A percentile compares a stretch with the other conserved stretches of the same genome.
phyloP scores from a whole-genome alignment of 345 rosid genomes.

The Abelmoschus esculentus region DNA sequence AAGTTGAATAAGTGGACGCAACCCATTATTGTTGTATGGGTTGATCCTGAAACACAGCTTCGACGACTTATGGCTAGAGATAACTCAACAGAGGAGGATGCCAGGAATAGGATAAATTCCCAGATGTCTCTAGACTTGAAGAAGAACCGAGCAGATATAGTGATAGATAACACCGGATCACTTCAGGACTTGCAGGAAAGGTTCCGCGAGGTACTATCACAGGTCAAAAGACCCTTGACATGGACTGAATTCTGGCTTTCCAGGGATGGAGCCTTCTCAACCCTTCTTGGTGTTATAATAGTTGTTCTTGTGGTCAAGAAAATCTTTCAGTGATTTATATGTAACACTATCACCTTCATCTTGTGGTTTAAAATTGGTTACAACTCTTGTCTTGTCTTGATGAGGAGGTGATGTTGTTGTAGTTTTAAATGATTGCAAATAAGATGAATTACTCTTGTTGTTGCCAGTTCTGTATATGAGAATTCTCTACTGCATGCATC shows the following conservation, averaged over 20 bases:
- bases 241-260: constrained; percentile 84
- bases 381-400: not conserved
- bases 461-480: not conserved
- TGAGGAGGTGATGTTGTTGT: not conserved
- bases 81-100: constrained; percentile 51
- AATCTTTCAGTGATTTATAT: constrained; percentile 12
- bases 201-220: constrained; percentile 40
- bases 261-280: constrained; percentile 59
- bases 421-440: not conserved
- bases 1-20: constrained; percentile 85
- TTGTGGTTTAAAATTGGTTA: constrained; percentile 3
- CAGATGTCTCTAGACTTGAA: constrained; percentile 77
- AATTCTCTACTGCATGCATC: not conserved
- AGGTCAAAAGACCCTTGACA: constrained; percentile 59
- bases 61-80: constrained; percentile 70
- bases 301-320: constrained; percentile 46
- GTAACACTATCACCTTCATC: not conserved
- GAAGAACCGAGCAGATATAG: constrained; percentile 61
- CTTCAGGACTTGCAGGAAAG: constrained; percentile 56
- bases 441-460: not conserved
- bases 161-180: constrained; percentile 68
- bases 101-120: constrained; percentile 67
- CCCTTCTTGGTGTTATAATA: constrained; percentile 32
- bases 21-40: constrained; percentile 70
- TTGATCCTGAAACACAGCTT: constrained; percentile 66